Evolutionary conservation across 225 moss, liverwort and hornwort species (phyloP), one percentile per base, ranked within the genome.

Genomic region (Thuidium tamariscinum): DNA sequence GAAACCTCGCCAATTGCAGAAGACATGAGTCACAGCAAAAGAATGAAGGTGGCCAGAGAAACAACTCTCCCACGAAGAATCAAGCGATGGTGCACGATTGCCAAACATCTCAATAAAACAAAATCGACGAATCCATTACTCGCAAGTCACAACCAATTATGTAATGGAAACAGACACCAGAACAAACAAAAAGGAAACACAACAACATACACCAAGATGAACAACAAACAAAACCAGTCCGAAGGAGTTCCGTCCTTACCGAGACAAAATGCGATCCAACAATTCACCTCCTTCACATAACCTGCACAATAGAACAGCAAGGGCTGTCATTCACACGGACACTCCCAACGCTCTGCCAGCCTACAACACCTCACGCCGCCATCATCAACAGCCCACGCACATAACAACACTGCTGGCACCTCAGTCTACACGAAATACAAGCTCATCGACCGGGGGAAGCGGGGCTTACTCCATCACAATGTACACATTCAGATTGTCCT

Each of bases 201-300:
- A 13, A 34, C 34, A 32, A 4, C 39, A 65, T 11, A 77, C 39
- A 81, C 34, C 85, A 41, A 63, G 57, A 74, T 5, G 4, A 6
- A 48, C 6, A 77, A 62, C 23, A 25, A 27, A 20, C 55, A n/a
- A 68, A 76, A 81, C 80, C 34, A 39, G 13, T 61, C 85, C 59
- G 46, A 77, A 42, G 23, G 5, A 82, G 23, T 15, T 16, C 10
- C 72, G 62, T 61, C 41, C 85, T 75, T 68, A 91, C 96, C 96
- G 92, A 57, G 96, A 98, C 77, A 98, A 92, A 65, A 98, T 98
- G 48, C 96, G 96, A 91, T 98, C 96, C 79, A 98, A 90, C 49
- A 98, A 89, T 83, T 98, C 97, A 39, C 97, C 97, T 66, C 97
- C 97, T 93, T 98, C 97, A 83, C 97, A 98, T 66, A 98, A 93